Evolutionary conservation across 352 stramenopile genomes (phyloP).

Genomic region (Pythium scleroteichum): DNA sequence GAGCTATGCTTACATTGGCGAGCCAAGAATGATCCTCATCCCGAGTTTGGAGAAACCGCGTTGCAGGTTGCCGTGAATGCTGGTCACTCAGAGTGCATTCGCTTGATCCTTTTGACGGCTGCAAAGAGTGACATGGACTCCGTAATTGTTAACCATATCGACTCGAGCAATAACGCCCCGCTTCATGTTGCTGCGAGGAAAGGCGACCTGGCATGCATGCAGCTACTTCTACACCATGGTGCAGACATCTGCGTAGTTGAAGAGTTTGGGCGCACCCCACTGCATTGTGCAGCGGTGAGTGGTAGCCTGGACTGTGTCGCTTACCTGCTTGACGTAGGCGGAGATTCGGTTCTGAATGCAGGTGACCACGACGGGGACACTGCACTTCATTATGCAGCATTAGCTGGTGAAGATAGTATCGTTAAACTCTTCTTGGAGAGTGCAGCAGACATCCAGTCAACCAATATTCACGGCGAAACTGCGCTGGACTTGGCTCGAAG

Average conservation of each 20-base stretch:
- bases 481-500: slow-evolving; percentile 62
- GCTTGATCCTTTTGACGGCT: slow-evolving; percentile 63
- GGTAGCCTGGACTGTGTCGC: slow-evolving; percentile 68
- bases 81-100: slow-evolving; percentile 57
- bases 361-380: slow-evolving; percentile 78
- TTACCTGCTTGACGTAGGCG: slow-evolving; percentile 83
- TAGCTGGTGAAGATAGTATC: slow-evolving; percentile 58
- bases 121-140: slow-evolving; percentile 87
- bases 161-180: slow-evolving; percentile 76
- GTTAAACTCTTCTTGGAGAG: slow-evolving; percentile 79
- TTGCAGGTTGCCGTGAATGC: slow-evolving; percentile 75
- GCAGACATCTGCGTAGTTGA: slow-evolving; percentile 84
- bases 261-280: slow-evolving; percentile 73
- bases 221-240: slow-evolving; percentile 75
- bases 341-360: slow-evolving; percentile 78
- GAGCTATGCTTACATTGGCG: slow-evolving; percentile 72
- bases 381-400: slow-evolving; percentile 69
- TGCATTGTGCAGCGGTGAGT: slow-evolving; percentile 71
- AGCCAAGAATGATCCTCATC: slow-evolving; percentile 86
- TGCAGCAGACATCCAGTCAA: slow-evolving; percentile 62
- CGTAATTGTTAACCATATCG: slow-evolving; percentile 87
- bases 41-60: slow-evolving; percentile 82
- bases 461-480: slow-evolving; percentile 65
- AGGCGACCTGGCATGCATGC: slow-evolving; percentile 69
- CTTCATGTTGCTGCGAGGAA: slow-evolving; percentile 74